phyloP scores from a whole-genome alignment of 768 basidiomycete species.

The Hortiboletus flavorubellus region DNA sequence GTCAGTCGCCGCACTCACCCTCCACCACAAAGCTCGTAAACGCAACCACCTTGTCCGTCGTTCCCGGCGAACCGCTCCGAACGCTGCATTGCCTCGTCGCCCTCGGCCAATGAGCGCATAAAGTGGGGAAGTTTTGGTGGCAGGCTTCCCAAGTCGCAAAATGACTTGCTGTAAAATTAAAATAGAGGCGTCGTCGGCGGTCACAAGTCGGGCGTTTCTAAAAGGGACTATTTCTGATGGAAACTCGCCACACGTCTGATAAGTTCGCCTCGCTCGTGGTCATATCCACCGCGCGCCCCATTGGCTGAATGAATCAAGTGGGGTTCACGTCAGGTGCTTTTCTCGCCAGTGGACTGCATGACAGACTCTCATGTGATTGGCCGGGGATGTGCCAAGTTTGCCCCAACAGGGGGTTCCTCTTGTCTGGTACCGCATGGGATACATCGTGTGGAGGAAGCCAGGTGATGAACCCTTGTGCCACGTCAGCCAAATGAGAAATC shows the following conservation, averaged over 20 bases:
- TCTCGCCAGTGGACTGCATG: conserved; percentile 25
- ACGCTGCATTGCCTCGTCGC: conserved; percentile 13
- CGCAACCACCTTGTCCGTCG: conserved; percentile 1
- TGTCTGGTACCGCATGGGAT: conserved; percentile 25
- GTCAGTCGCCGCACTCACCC: conserved; percentile 33
- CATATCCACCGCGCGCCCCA: conserved; percentile 30
- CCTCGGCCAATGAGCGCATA: conserved; percentile 20
- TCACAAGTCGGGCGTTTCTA: conserved; percentile 32
- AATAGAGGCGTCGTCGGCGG: conserved; percentile 7
- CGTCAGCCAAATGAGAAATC: neutral
- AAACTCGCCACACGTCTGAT: conserved; percentile 30
- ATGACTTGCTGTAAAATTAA: neutral
- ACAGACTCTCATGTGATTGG: conserved; percentile 25
- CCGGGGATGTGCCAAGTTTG: conserved; percentile 35
- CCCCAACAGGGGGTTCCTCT: conserved; percentile 13
- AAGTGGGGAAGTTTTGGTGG: conserved; percentile 32
- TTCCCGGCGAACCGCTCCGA: neutral
- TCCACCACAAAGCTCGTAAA: conserved; percentile 22
- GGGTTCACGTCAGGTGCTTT: conserved; percentile 4
- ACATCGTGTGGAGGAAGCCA: conserved; percentile 33
- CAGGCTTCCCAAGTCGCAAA: conserved; percentile 22
- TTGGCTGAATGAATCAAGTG: conserved; percentile 33
- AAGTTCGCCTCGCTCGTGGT: conserved; percentile 19
- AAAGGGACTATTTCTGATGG: conserved; percentile 23
- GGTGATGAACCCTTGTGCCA: conserved; percentile 17